Conservation (phyloP, 768 basidiomycete genomes). For the Tricholoma matsutake region DNA sequence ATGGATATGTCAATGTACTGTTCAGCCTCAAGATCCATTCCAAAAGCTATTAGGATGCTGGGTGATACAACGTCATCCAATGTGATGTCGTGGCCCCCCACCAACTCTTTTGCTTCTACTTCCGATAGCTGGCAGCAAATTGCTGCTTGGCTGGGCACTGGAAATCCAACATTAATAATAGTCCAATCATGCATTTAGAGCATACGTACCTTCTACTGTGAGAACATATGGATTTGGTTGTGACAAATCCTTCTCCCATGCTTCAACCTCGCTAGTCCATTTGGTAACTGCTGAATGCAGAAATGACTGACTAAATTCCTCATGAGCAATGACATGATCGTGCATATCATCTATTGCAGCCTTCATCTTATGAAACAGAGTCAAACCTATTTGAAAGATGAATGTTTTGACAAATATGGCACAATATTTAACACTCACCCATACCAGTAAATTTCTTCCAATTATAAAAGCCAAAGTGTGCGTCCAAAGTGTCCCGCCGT, state of each 20-base stretch:
- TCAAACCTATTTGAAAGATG: no score
- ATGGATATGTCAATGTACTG: no score
- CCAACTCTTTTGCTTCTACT: constrained; percentile 5
- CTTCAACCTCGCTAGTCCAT: no score
- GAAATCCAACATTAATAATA: background rate
- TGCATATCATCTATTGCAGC: no score
- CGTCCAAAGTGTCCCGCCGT: background rate
- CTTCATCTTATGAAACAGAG: no score
- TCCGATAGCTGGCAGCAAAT: background rate
- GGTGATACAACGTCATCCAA: constrained; percentile 5
- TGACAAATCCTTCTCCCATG: no score
- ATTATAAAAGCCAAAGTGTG: background rate
- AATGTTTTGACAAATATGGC: no score
- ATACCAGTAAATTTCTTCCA: background rate
- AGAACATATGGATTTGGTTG: constrained; percentile 1
- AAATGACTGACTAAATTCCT: background rate
- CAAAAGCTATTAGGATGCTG: no score
- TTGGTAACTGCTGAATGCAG: background rate
- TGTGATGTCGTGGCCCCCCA: constrained; percentile 2
- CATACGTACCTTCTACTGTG: background rate
- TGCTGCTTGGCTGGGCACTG: constrained; percentile 1
- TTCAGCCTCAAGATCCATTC: no score
- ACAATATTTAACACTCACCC: no score
- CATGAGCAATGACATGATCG: no score
- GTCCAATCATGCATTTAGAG: background rate